Evolutionary conservation across 768 basidiomycete genomes (phyloP).

Genomic region (Xanthoconium stramineum): DNA sequence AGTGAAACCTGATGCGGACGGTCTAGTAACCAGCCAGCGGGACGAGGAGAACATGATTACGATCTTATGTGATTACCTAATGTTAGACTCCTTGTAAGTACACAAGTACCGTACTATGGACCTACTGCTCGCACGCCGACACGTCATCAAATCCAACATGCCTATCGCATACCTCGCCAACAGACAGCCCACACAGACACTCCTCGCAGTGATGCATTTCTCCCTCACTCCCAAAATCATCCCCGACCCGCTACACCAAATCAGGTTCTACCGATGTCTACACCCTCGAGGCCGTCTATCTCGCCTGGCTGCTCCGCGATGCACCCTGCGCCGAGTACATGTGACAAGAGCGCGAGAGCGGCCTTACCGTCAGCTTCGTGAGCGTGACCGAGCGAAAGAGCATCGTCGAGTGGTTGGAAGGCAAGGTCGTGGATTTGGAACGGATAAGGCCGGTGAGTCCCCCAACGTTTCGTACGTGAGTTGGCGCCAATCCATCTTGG

Average conservation of each 20-base stretch:
- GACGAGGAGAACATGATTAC: slow-evolving; percentile 20
- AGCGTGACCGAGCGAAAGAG: slow-evolving; percentile 84
- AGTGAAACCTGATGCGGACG: too few species aligned
- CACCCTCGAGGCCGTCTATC: slow-evolving; percentile 74
- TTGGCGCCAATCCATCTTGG: not conserved
- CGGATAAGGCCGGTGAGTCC: slow-evolving; percentile 27
- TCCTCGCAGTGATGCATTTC: slow-evolving; percentile 62
- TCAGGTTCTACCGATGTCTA: slow-evolving; percentile 61
- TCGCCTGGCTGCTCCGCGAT: slow-evolving; percentile 80
- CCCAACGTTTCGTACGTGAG: too few species aligned
- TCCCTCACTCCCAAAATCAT: slow-evolving; percentile 67
- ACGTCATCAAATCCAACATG: slow-evolving; percentile 56
- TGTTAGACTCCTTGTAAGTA: too few species aligned
- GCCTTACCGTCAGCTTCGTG: slow-evolving; percentile 72
- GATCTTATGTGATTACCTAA: too few species aligned
- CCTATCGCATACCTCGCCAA: slow-evolving; percentile 45
- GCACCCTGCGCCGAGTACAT: slow-evolving; percentile 82
- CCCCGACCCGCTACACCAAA: slow-evolving; percentile 75
- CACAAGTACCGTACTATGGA: too few species aligned
- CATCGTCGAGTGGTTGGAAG: slow-evolving; percentile 83
- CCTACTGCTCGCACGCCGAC: slow-evolving; percentile 53
- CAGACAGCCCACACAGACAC: slow-evolving; percentile 40
- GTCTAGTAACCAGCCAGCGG: slow-evolving; percentile 15
- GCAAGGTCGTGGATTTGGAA: slow-evolving; percentile 35
- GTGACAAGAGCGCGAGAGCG: slow-evolving; percentile 74